Base-by-base conservation (phyloP, 306 rosid genomes). In the Gastrolobium bilobum region DNA sequence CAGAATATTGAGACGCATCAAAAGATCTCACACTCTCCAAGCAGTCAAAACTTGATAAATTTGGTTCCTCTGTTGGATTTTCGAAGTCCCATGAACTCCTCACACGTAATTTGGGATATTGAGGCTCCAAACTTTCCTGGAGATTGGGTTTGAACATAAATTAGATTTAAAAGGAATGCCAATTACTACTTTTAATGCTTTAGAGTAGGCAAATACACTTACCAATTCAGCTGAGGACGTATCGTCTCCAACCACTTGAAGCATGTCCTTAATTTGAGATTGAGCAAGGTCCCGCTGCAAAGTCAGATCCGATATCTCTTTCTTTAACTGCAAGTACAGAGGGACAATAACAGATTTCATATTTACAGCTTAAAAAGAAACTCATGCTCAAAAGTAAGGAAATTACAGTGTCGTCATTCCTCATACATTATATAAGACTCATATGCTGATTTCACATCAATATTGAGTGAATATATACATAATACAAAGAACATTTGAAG, bases 251-350 rank as follows among this genome's bases (percentile, higher is more conserved):
- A 85, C 88, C 83, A 89, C 88, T 79, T 71, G 89, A 50, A 92
- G 79, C 82, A 95, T 84, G 84, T 91, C 95, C 84, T 88, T 95
- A 56, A 91, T 94, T 82, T 88, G 91, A 81, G 90, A 90, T 39
- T 88, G 94, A 81, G 98, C 94, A 82, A 88, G 85, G 83, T 95
- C 97, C 43, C 91, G 91, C 72, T 95, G 94, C 87, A 83, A 40
- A 37, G 84, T 75, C 67, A 91, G 87, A 73, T 91, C 97, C 34
- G 71, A 59, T 35, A 91, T 46, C 88, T 92, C 91, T 79, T 85
- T 87, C 87, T 81, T 91, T 59, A 95, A 90, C 99, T 95, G 91
- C 86, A 80, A 35, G 65, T 26, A 52, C 57, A 50, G 54, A 48
- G 64, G 75, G 47, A 8, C 76, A 75, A 9, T 54, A 11, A 54